Evolutionary conservation across 2,329 filamentous ascomycete species (phyloP), one percentile per base, ranked within the genome.

Genomic region (Colletotrichum viniferum): DNA sequence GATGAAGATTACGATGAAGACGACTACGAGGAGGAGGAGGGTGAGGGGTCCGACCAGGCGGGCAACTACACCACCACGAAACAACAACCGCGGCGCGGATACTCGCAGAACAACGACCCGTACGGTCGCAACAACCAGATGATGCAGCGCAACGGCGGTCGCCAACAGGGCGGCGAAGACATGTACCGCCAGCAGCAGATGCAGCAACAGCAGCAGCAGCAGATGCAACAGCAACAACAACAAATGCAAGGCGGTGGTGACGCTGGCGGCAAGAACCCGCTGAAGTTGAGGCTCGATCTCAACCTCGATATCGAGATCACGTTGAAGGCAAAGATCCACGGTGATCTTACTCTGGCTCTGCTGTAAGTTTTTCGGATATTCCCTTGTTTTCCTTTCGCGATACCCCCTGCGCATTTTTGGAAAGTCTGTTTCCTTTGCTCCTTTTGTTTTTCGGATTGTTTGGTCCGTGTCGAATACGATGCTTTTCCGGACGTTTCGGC

Each of bases 251-350:
- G 78, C 82, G 74, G 73, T 76, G 26, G 78, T 79, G 60, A 74
- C 76, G 55, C 58, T 78, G 70, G 62, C 70, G 67, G 68, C 26
- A 77, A 81, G 69, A 76, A 80, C 60, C 79, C 78, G 64, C 58
- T 80, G 16, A 77, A 79, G 66, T 75, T 77, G 73, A 69, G 73
- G 68, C 77, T 78, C 9, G 77, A 96, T 81, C 86, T 95, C 71
- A 96, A 96, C 84, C 85, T 96, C 69, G 94, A 96, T 80, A 89
- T 96, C 67, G 94, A 96, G 85, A 94, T 96, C 78, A 92, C 95
- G 83, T 86, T 96, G 70, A 95, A 95, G 87, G 94, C 94, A 24
- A 93, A 91, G 82, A 95, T 96, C 77, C 91, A 95, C 79, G 94
- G 94, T 80, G 94, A 96, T 85, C 83, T 96, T 80, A 95, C 93